Base-by-base conservation (phyloP, 345 rosid species). In the Draba incana region DNA sequence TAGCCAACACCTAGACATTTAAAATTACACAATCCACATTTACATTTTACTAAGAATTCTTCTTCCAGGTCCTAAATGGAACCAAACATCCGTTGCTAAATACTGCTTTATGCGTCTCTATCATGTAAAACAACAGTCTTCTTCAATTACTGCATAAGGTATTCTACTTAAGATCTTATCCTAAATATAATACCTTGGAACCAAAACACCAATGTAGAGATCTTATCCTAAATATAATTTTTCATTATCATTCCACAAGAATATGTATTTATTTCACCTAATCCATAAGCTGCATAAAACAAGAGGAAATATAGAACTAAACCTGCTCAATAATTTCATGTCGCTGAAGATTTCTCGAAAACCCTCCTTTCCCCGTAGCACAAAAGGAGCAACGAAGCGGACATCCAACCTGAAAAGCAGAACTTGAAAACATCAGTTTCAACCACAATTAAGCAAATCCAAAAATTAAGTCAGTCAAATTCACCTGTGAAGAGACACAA, bases 321-420 rank as follows among this genome's bases (percentile, higher is more conserved):
- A 91, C 98, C 98, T 94, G 99, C 82, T 89, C 96, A 57, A 91
- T 70, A 66, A 94, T 91, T 75, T 91, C 99, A 75, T 94, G 99
- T 57, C 88, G 70, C 49, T 76, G 64, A 68, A 94, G 99, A 81
- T 94, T 94, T 75, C 99, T 86, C 35, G 96, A 89, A 77, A 75
- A 94, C 14, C 98, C 99, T 55, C 99, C 99, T 79, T 89, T 94
- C 43, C 98, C 99, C 38, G 99, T 91, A 68, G 99, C 98, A 85
- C 98, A 91, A 76, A 94, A 94, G n/a, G 96, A 94, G 81, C 98
- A 89, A 45, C 86, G 92, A 72, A 94, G 78, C 0, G 99, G 97
- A 77, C 98, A 91, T 28, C 99, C 99, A 16, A 94, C 99, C 99
- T 94, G 1, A 83, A 63, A 75, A 75, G 12, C 28, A 69, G 44